Evolutionary conservation across 2,329 filamentous ascomycete genomes (phyloP).

Genomic region (Fusarium metavorans): DNA sequence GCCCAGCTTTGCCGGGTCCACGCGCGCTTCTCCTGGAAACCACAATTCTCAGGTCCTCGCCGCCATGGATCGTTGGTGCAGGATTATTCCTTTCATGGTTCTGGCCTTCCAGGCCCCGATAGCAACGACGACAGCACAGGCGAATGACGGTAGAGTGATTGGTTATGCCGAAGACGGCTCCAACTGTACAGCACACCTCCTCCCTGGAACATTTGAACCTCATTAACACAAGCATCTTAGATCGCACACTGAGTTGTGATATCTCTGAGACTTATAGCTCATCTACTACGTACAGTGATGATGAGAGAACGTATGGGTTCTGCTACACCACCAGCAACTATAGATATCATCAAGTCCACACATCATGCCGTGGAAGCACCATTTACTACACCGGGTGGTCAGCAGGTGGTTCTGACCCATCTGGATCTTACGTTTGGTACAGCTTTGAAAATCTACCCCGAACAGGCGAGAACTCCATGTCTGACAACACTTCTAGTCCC

Average conservation of each 20-base stretch:
- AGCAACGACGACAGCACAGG: neutral
- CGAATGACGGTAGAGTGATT: neutral
- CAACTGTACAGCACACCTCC: neutral
- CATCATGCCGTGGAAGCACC: neutral
- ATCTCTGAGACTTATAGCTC: neutral
- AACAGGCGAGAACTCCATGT: rapidly evolving
- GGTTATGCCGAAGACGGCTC: neutral
- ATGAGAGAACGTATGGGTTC: neutral
- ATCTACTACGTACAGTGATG: neutral
- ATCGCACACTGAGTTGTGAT: neutral
- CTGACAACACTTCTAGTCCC: neutral
- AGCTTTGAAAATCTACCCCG: neutral
- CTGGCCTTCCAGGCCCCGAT: neutral
- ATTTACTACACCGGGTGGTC: neutral
- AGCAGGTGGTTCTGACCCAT: neutral
- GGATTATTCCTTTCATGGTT: neutral
- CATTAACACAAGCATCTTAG: neutral
- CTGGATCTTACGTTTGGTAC: neutral
- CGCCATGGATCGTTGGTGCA: neutral
- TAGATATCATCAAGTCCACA: neutral
- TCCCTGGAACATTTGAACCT: neutral
- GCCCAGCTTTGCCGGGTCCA: neutral
- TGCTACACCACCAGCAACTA: neutral
- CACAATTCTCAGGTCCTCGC: neutral
- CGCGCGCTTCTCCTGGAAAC: neutral